Percentiles rank a stretch among this genome's conserved stretches.
Evolutionary conservation across 352 stramenopile species (phyloP).

Genomic region (Phytophthora melonis): DNA sequence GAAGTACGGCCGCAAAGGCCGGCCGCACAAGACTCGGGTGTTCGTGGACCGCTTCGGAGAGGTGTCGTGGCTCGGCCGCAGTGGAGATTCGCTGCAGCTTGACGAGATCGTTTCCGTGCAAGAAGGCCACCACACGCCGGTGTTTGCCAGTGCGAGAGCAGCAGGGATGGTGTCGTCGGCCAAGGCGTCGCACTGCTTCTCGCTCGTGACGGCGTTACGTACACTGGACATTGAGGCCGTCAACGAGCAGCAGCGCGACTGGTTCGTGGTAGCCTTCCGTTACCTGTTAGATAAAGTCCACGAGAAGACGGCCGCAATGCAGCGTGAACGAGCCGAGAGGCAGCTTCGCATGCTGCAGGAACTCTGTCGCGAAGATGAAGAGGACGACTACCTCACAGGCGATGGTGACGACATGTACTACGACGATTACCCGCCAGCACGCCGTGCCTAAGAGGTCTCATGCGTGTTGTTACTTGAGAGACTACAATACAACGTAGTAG

Average conservation of each 20-base stretch:
- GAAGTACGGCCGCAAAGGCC: conserved; percentile 83
- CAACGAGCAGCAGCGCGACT: conserved; percentile 82
- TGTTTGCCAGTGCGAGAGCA: conserved; percentile 64
- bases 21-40: conserved; percentile 85
- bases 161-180: conserved; percentile 39
- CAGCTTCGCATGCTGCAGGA: conserved; percentile 83
- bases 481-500: neutral
- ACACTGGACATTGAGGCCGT: conserved; percentile 82
- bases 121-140: conserved; percentile 63
- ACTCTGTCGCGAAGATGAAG: conserved; percentile 52
- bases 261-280: conserved; percentile 88
- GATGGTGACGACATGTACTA: conserved; percentile 48
- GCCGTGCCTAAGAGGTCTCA: conserved; percentile 21
- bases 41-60: conserved; percentile 87
- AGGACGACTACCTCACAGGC: conserved; percentile 35
- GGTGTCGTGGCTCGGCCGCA: conserved; percentile 84
- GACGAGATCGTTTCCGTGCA: conserved; percentile 75
- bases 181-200: conserved; percentile 67
- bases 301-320: conserved; percentile 80
- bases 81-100: conserved; percentile 77
- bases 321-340: conserved; percentile 81
- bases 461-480: neutral
- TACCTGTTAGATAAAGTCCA: conserved; percentile 89
- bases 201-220: conserved; percentile 65
- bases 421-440: conserved; percentile 29